Evolutionary conservation across 169 alveolate species (phyloP), one percentile per base, ranked within the genome.

Genomic region (Neospora caninum): DNA sequence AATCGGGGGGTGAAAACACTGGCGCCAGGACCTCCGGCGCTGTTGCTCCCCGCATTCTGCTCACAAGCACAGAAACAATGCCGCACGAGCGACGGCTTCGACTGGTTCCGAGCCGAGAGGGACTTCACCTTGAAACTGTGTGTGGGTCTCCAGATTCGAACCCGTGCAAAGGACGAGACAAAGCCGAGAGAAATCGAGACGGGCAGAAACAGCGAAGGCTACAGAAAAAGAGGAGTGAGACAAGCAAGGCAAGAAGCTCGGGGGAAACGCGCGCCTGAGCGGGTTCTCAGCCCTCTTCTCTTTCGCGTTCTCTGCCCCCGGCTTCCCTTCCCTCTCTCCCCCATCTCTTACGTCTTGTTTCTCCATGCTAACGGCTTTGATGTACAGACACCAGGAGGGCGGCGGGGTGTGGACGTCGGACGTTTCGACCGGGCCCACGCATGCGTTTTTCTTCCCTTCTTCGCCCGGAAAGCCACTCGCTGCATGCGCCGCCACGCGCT

Each of bases 361-460:
- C 16, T 87, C 92, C 49, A 54, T n/a, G 45, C 73, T 16, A 22
- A 45, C 82, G 38, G 80, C 93, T 49, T 88, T 88, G 70, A 88
- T 88, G 84, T 88, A 42, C 58, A 88, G 84, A 38, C 82, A 54
- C 93, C 93, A 88, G 31, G 93, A 88, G 25, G 93, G 93, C 58
- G 93, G 93, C n/a, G 86, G 86, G 29, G 25, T 42, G 42, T 88
- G 84, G 20, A 88, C 64, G 29, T 45, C 58, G 34, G 92, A 87
- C 27, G 54, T 49, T 78, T 78, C 86, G 86, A 78, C 45, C 4
- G 73, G 73, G 20, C 36, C 42, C 45, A 42, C 18, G 41, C 67
- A 36, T 20, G 39, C 67, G 27, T 45, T 29, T 6, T 39, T 43
- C 84, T 73, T 64, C 7, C 73, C 73, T 9, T 31, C 84, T 18